Conservation (phyloP, 1,284 basidiomycete species). For the Sporisorium reilianum region DNA sequence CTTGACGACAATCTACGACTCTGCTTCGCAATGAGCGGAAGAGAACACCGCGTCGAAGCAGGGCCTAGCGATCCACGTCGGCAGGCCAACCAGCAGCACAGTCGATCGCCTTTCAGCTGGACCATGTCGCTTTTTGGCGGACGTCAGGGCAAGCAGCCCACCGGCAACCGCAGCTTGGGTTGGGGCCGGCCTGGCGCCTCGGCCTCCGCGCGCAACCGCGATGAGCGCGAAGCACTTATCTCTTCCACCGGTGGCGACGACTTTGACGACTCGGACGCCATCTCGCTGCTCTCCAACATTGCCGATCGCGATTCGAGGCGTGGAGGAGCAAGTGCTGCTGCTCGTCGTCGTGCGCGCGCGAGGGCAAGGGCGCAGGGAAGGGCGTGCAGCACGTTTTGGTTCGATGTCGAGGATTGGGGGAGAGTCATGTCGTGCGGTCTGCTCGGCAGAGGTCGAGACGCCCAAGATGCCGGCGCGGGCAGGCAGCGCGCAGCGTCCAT, state of each 20-base stretch:
- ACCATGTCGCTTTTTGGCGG: constrained; percentile 38
- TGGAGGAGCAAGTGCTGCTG: constrained; percentile 15
- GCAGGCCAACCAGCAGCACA: too few relatives aligned
- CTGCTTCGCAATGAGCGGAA: constrained; percentile 5
- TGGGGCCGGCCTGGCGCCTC: constrained; percentile 25
- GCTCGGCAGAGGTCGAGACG: constrained; percentile 11
- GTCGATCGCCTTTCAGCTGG: constrained; percentile 22
- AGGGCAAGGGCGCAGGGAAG: constrained; percentile 28
- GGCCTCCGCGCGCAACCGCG: constrained; percentile 6
- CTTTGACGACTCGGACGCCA: constrained; percentile 62
- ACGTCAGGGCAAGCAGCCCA: constrained; percentile 10
- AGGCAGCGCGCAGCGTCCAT: constrained; percentile 34
- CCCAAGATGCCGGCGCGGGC: not conserved
- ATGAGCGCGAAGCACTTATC: constrained; percentile 34
- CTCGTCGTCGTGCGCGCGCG: constrained; percentile 36
- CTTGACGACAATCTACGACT: not conserved
- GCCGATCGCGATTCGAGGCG: constrained; percentile 50
- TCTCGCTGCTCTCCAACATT: constrained; percentile 59
- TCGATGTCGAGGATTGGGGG: constrained; percentile 27
- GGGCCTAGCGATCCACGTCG: constrained; percentile 23
- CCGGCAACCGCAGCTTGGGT: constrained; percentile 1
- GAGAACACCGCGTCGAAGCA: constrained; percentile 9
- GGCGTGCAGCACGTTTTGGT: constrained; percentile 27
- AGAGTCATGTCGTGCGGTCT: constrained; percentile 32
- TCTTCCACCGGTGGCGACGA: constrained; percentile 25